Conservation (phyloP, 208 protist species). For the Acanthamoeba quina region DNA sequence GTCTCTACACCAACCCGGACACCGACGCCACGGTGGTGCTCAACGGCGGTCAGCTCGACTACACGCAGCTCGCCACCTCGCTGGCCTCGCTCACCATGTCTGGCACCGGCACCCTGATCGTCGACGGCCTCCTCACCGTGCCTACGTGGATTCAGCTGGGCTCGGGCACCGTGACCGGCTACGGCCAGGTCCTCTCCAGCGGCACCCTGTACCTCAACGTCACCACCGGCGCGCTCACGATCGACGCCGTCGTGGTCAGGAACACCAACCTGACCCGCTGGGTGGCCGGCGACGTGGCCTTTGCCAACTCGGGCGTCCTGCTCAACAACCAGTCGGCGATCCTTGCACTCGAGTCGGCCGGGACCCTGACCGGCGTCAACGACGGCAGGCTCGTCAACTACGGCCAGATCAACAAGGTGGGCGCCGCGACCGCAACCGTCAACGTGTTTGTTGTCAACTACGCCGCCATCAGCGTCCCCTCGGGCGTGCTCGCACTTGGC, state of each 20-base stretch:
- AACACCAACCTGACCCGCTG: constrained; percentile 63
- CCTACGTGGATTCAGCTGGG: not conserved
- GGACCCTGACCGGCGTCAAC: not conserved
- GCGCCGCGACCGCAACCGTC: not conserved
- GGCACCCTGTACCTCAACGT: constrained; percentile 61
- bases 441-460: constrained; percentile 67
- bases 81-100: constrained; percentile 50
- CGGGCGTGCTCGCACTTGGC: not conserved
- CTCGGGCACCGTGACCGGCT: constrained; percentile 41
- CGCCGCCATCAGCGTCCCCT: not conserved
- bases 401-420: constrained; percentile 48
- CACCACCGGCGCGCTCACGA: constrained; percentile 5
- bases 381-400: constrained; percentile 45
- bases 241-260: not conserved
- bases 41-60: constrained; percentile 28
- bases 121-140: constrained; percentile 44
- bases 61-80: constrained; percentile 7
- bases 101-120: constrained; percentile 22
- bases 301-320: constrained; percentile 37
- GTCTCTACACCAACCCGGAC: constrained; percentile 35
- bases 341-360: constrained; percentile 20
- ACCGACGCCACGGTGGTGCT: constrained; percentile 45
- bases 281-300: constrained; percentile 17
- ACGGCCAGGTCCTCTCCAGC: not conserved
- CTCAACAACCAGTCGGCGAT: constrained; percentile 23